Evolutionary conservation across 495 filamentous ascomycete genomes (phyloP), one percentile per base, ranked within the genome.

Genomic region (Neurospora sp.): DNA sequence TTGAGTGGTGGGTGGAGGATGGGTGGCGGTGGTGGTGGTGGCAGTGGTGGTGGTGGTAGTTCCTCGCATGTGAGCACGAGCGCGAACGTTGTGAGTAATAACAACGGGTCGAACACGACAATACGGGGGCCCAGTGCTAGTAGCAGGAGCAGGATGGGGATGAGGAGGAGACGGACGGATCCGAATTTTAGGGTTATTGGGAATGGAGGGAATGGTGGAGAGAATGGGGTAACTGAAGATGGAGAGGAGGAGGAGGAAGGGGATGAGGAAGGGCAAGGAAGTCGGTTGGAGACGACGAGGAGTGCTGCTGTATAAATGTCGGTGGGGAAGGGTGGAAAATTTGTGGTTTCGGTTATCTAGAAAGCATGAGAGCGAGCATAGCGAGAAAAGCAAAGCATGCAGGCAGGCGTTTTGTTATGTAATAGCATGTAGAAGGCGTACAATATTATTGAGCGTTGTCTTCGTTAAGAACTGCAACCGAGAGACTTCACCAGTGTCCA

Each of bases 1-100:
- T 83, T 87, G 73, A 76, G 79, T 34, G 74, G 74, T 39, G 28
- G 69, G 8, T 39, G 54, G 13, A 39, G 48, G 54, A 34, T 62
- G 6, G 13, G 34, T 4, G 38, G 71, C 5, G 71, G 40, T 9
- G 59, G 24, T 34, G 13, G 15, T 40, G 13, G 39, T 39, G 39
- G 24, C 24, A 28, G 39, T 9, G 13, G 39, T 39, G 39, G 39
- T 39, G 39, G 39, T 9, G 40, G 40, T 3, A 9, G 19, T 54
- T 24, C 45, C 9, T 54, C 45, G 10, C 45, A 54, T 2, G 10
- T 28, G 4, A 54, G 21, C 45, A 21, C 45, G 54, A 62, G 10
- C 45, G 21, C 45, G 54, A 62, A 34, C 4, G 34, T 38, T 10
- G 48, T 17, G n/a, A 73, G 21, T 40, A 48, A 45, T 28, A 72